These are phyloP conservation scores for Talaromyces albobiverticillius DNA, from an alignment of 2,329 filamentous ascomycete species.

Conservation along the genomic window DNA sequence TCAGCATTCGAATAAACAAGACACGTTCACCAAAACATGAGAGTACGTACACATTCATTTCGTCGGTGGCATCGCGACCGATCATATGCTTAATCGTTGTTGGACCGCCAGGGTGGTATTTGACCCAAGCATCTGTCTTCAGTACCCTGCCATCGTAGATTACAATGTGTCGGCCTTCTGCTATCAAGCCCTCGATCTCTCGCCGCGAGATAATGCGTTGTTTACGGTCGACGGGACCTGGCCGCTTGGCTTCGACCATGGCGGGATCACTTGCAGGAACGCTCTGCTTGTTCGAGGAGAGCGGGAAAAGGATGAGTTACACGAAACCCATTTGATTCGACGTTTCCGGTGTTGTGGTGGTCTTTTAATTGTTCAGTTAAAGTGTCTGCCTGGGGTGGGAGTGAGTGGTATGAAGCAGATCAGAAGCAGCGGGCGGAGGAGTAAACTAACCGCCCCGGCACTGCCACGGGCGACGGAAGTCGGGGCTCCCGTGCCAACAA, in stretches of 20 bases:
- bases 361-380: too few species aligned
- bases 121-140: conserved; percentile 83
- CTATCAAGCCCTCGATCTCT: conserved; percentile 78
- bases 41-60: conserved; percentile 75
- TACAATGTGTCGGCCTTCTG: conserved; percentile 73
- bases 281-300: not conserved
- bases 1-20: too few species aligned
- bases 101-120: conserved; percentile 87
- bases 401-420: too few species aligned
- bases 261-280: not conserved
- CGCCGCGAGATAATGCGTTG: conserved; percentile 55
- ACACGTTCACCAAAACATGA: too few species aligned
- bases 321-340: not conserved
- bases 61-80: conserved; percentile 88
- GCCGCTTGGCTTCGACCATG: conserved; percentile 5
- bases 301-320: not conserved
- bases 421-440: too few species aligned
- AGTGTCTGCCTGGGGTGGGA: too few species aligned
- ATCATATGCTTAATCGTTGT: conserved; percentile 93
- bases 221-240: conserved; percentile 33
- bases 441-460: too few species aligned
- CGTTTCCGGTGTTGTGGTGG: too few species aligned
- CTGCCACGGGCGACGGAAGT: too few species aligned
- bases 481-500: too few species aligned
- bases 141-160: conserved; percentile 79